A percentile compares a stretch with the other conserved stretches of the same genome.
These are phyloP conservation scores for Ascomycota sp. DNA, from an alignment of 2,329 filamentous ascomycete species.

Conservation along the genomic window DNA sequence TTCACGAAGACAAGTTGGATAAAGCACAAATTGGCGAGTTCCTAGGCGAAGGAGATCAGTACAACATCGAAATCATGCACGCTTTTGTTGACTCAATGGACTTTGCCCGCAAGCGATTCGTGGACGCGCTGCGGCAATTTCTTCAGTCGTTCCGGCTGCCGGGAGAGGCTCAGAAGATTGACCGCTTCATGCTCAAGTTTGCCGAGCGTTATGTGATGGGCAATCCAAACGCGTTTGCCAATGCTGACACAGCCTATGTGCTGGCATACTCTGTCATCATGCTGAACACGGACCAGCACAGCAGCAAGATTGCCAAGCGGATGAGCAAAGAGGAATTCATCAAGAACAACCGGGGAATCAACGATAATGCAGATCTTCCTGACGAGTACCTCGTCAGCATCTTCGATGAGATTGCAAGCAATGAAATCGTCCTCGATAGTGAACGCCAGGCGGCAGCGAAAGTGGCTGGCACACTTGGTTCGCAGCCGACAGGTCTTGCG, in stretches of 20 bases:
- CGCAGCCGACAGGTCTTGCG: constrained; percentile 49
- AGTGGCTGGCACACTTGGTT: constrained; percentile 44
- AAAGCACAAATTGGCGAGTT: constrained; percentile 89
- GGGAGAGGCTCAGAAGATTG: constrained; percentile 95
- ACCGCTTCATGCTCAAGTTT: constrained; percentile 98
- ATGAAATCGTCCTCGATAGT: constrained; percentile 88
- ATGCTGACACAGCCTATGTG: constrained; percentile 93
- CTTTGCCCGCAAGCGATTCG: constrained; percentile 76
- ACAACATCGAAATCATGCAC: constrained; percentile 96
- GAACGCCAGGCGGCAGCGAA: constrained; percentile 77
- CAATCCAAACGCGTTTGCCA: constrained; percentile 93
- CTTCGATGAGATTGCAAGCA: constrained; percentile 74
- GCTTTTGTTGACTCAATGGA: constrained; percentile 94
- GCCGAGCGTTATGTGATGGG: constrained; percentile 87
- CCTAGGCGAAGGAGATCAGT: constrained; percentile 76
- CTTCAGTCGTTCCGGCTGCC: constrained; percentile 87
- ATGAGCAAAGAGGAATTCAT: constrained; percentile 98
- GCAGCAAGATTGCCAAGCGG: constrained; percentile 57
- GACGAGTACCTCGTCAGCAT: constrained; percentile 80
- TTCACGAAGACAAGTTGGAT: constrained; percentile 66
- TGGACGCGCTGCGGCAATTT: constrained; percentile 78
- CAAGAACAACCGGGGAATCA: constrained; percentile 97
- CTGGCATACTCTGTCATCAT: constrained; percentile 91
- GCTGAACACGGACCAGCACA: constrained; percentile 91
- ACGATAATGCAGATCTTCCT: constrained; percentile 83